phyloP scores from a whole-genome alignment of 495 filamentous ascomycete species.

The Penicillium lagena region DNA sequence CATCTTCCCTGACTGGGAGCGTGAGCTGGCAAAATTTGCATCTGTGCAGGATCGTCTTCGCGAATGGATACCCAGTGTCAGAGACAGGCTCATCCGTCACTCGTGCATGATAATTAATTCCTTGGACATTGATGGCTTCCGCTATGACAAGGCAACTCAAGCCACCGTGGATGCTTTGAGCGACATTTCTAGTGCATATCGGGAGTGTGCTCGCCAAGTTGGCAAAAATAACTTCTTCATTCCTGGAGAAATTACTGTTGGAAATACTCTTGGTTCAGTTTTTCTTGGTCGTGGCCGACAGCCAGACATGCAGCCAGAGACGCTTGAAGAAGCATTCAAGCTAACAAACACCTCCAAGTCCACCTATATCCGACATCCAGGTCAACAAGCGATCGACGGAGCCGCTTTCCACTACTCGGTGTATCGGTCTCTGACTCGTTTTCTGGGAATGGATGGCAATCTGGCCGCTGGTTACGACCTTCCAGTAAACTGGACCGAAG shows the following conservation, averaged over 20 bases:
- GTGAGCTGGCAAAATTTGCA: constrained; percentile 66
- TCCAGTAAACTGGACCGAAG: constrained; percentile 53
- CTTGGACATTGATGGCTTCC: constrained; percentile 65
- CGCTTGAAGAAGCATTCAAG: constrained; percentile 39
- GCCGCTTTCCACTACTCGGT: constrained; percentile 67
- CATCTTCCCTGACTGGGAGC: constrained; percentile 60
- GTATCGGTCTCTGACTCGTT: constrained; percentile 62
- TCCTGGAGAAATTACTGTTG: constrained; percentile 58
- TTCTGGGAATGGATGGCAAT: constrained; percentile 59
- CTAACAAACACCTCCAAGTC: constrained; percentile 38
- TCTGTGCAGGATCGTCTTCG: constrained; percentile 70
- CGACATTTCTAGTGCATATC: constrained; percentile 45
- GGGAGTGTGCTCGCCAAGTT: constrained; percentile 49
- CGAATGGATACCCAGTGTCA: constrained; percentile 60
- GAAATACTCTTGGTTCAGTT: constrained; percentile 57
- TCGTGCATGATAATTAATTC: constrained; percentile 59
- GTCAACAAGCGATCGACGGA: constrained; percentile 54
- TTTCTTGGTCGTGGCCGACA: constrained; percentile 62
- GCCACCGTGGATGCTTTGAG: constrained; percentile 59
- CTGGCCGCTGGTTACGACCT: constrained; percentile 55
- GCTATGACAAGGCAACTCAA: constrained; percentile 64
- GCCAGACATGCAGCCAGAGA: constrained; percentile 41
- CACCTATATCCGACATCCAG: constrained; percentile 46
- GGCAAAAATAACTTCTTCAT: constrained; percentile 61
- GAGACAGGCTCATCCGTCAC: constrained; percentile 52